Base-by-base conservation (phyloP, 345 rosid genomes). In the Populus deltoides region DNA sequence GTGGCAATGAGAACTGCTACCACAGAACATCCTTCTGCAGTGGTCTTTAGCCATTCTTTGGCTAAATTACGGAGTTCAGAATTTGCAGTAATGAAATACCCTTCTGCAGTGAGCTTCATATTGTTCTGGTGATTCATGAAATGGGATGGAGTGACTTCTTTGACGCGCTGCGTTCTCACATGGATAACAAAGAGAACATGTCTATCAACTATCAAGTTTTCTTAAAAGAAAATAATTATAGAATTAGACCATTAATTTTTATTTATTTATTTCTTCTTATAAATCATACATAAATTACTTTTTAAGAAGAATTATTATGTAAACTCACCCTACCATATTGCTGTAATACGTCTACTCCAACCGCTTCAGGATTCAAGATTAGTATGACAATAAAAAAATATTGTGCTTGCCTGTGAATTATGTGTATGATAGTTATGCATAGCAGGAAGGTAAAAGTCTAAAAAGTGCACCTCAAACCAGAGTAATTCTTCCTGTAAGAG, bases 1-100 rank as follows among this genome's bases (percentile, higher is more conserved):
- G 94, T 88, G 5, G 87, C 85, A 31, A 88, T 87, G 15, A 91
- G 80, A 76, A 92, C 90, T 2, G 91, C 89, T 1, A 89, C 91
- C 0, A 91, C 84, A 1, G 91, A 81, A 76, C 88, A 85, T 4
- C 91, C 88, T 66, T 86, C 75, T 3, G 94, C 88, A 1, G 92
- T 83, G 17, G 82, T 81, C 78, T 88, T 90, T 81, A 87, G 82
- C 92, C 92, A 88, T 78, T 80, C 81, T 82, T 88, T 92, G 61
- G 89, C 90, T 70, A 72, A 72, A 6, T 83, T 84, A 12, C 86
- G 85, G 1, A 88, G 75, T 1, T 77, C 79, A 70, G 55, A 33
- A 63, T 78, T 77, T 36, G 71, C 51, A 15, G 29, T 18, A 1
- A 24, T 45, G 45, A 77, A 77, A 20, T 22, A 24, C 11, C 15